Evolutionary conservation across 1,139 yeast genomes (phyloP), one percentile per base, ranked within the genome.

Genomic region (Saccharomycopsis crataegensis): DNA sequence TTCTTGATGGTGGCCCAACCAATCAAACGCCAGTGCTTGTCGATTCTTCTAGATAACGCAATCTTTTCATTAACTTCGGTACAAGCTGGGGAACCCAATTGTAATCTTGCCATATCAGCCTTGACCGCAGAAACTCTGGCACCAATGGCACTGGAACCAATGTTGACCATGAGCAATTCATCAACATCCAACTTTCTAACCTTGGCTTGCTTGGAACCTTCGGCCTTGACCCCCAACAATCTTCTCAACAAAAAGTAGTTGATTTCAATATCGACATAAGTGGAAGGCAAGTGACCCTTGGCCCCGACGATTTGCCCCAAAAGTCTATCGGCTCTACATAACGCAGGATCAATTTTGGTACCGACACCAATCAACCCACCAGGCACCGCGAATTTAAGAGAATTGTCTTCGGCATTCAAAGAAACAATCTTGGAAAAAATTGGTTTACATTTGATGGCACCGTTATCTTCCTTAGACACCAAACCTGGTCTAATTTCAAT

Each of bases 351-450:
- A 62, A 94, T 96, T 73, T 89, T 88, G 56, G 99, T 93, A 76
- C 99, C 99, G 56, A 94, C 98, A 80, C 99, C 99, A 65, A 94
- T 94, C 69, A 94, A 81, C 62, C 99, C 99, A 82, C 99, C 99
- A 50, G 99, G 99, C 65, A 94, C 99, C 53, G 99, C 99, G 67
- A 93, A 94, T 70, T 93, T 93, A 72, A 94, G 82, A 70, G 91
- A 97, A 66, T 94, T 94, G 72, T 93, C 91, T 73, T 94, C 99
- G 57, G 99, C 99, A 70, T 91, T 91, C 62, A 94, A 78, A 22
- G 98, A 86, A 50, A 89, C 93, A 67, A 94, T 90, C 66, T 89
- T 84, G 55, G 98, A 90, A 74, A 87, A 88, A 66, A 94, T 93
- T 50, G 99, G 97, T 69, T 85, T 86, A 78, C 98, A 91, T 75